Evolutionary conservation across 2,329 filamentous ascomycete species (phyloP).

Genomic region (Pseudocercospora cruenta): DNA sequence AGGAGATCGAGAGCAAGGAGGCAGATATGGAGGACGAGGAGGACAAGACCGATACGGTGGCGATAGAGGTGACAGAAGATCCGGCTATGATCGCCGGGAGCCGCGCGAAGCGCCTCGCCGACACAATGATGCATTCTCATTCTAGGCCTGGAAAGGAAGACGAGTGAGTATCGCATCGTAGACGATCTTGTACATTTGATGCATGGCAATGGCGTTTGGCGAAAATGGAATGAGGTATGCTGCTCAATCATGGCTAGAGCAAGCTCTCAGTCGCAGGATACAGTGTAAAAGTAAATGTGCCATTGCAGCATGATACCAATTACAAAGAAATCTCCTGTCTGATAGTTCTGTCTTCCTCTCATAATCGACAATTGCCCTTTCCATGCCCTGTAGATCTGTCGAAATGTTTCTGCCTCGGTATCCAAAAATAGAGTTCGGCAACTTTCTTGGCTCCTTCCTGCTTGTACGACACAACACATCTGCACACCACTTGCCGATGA

Average conservation of each 20-base stretch:
- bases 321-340: constrained; percentile 21
- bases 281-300: constrained; percentile 23
- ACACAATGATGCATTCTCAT: constrained; percentile 5
- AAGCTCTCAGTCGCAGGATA: constrained; percentile 11
- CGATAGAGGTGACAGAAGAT: neutral
- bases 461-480: neutral
- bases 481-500: no score
- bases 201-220: constrained; percentile 18
- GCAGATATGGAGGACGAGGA: constrained; percentile 1
- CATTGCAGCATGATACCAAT: constrained; percentile 15
- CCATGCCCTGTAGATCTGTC: neutral
- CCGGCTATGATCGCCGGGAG: neutral
- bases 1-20: constrained; percentile 12
- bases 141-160: neutral
- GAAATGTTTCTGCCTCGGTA: neutral
- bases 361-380: no score
- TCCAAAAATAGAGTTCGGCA: neutral
- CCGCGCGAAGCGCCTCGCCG: constrained; percentile 6
- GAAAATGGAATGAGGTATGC: neutral
- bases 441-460: neutral
- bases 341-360: neutral
- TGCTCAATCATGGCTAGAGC: neutral
- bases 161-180: neutral
- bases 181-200: constrained; percentile 3
- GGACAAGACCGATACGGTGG: constrained; percentile 2